Evolutionary conservation across 805 yeast species (phyloP).

Genomic region (Starmerella roubikii): DNA sequence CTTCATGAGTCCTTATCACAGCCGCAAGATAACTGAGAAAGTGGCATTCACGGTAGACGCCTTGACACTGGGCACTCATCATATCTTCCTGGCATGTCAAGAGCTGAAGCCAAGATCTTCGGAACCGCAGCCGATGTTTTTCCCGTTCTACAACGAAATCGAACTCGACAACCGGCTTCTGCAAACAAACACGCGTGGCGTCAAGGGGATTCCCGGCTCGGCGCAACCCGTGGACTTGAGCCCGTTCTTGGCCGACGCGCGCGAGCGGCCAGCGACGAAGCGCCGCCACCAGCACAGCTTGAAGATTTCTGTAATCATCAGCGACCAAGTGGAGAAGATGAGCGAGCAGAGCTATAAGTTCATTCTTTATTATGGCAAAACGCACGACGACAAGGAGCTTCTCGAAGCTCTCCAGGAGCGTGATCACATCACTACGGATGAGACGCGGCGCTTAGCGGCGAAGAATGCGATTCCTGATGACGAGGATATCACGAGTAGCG

Average conservation of each 20-base stretch:
- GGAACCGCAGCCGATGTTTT: conserved; percentile 32
- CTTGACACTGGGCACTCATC: conserved; percentile 30
- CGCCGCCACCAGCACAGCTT: conserved; percentile 1
- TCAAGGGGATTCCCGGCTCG: conserved; percentile 65
- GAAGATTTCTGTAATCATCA: conserved; percentile 26
- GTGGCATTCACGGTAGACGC: conserved; percentile 32
- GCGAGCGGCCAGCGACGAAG: background rate
- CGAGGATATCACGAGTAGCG: conserved; percentile 57
- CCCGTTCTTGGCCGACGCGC: conserved; percentile 25
- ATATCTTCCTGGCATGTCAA: conserved; percentile 42
- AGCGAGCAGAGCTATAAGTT: conserved; percentile 30
- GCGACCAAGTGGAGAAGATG: conserved; percentile 38
- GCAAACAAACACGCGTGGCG: conserved; percentile 51
- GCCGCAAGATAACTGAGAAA: conserved; percentile 3
- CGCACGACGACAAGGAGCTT: conserved; percentile 31
- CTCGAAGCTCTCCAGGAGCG: conserved; percentile 31
- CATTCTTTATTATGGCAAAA: conserved; percentile 47
- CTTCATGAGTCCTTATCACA: conserved; percentile 13
- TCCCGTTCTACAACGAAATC: conserved; percentile 61
- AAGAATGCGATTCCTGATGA: conserved; percentile 34
- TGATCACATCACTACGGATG: conserved; percentile 39
- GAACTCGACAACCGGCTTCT: conserved; percentile 40
- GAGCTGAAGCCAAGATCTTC: conserved; percentile 11
- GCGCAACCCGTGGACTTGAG: conserved; percentile 75
- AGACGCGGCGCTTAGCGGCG: conserved; percentile 38